phyloP scores from a whole-genome alignment of 164 flowering plant genomes.

The Litsea cubeba region DNA sequence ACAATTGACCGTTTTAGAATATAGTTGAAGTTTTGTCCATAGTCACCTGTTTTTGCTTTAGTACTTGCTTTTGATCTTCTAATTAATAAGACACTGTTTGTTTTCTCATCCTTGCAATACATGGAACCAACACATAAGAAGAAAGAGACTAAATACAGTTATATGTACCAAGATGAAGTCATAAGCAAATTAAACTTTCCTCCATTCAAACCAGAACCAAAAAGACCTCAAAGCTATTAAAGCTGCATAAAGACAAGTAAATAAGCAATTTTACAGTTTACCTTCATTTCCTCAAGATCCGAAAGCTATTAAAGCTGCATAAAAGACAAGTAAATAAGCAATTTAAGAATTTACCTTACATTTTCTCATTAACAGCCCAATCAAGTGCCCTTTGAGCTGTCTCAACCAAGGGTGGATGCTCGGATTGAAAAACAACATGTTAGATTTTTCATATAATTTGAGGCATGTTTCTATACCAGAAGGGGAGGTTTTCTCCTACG shows the following conservation, averaged over 20 bases:
- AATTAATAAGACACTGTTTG: no score
- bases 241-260: neutral
- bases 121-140: no score
- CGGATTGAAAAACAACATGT: conserved; percentile 46
- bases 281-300: conserved; percentile 26
- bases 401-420: conserved; percentile 73
- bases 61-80: no score
- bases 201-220: no score
- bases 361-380: conserved; percentile 75
- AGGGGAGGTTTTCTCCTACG: no score
- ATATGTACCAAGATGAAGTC: no score
- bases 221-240: neutral
- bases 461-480: neutral
- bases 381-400: conserved; percentile 78
- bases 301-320: neutral
- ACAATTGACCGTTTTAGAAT: no score
- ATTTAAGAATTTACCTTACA: conserved; percentile 39
- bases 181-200: no score
- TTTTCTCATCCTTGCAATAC: no score
- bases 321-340: neutral
- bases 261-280: conserved; percentile 8
- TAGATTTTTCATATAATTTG: conserved; percentile 55
- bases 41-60: no score
- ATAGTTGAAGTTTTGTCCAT: no score
- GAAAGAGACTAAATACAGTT: no score